Evolutionary conservation across 2,329 filamentous ascomycete genomes (phyloP).

Genomic region (Alternaria incomplexa): DNA sequence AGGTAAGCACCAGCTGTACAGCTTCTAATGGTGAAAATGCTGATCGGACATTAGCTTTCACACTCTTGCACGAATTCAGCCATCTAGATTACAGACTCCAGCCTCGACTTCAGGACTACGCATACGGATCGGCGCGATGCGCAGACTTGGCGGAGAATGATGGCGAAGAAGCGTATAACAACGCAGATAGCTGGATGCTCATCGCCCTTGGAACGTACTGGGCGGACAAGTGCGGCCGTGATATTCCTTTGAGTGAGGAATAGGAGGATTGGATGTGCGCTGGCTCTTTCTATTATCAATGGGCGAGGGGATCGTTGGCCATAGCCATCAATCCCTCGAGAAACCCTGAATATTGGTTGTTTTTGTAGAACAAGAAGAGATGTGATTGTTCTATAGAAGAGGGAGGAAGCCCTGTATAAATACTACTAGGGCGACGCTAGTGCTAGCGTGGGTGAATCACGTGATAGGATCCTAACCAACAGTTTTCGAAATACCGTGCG

Average conservation of each 20-base stretch:
- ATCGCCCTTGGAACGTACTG: not conserved
- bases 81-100: too few relatives aligned
- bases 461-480: too few relatives aligned
- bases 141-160: not conserved
- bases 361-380: not conserved
- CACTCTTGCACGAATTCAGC: too few relatives aligned
- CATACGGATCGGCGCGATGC: not conserved
- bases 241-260: not conserved
- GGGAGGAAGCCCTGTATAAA: too few relatives aligned
- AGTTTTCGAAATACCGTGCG: not conserved
- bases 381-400: too few relatives aligned
- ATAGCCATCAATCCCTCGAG: not conserved
- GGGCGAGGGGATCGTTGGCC: not conserved
- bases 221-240: not conserved
- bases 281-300: not conserved
- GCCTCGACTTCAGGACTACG: not conserved
- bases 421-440: too few relatives aligned
- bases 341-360: not conserved
- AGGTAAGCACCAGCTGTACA: too few relatives aligned
- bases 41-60: too few relatives aligned
- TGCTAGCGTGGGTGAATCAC: too few relatives aligned
- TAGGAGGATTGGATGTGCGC: not conserved
- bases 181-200: not conserved
- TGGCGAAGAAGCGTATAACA: not conserved
- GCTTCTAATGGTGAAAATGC: too few relatives aligned